Base-by-base conservation (phyloP, 257 asterid genomes). In the Haberlea rhodopensis region DNA sequence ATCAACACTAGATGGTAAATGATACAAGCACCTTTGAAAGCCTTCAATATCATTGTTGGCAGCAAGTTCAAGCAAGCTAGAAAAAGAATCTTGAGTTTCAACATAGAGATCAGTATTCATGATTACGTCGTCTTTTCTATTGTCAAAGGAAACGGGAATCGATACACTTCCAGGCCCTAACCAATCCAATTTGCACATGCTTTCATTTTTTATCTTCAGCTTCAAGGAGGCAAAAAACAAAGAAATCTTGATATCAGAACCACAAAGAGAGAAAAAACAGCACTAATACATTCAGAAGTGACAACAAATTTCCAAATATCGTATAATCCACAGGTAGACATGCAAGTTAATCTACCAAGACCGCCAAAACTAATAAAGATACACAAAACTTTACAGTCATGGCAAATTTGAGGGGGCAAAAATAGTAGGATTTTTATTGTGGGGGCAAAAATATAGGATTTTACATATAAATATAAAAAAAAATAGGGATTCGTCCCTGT, bases 11-110 rank as follows among this genome's bases (percentile, higher is more conserved):
- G 82, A 68, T 0, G 85, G 80, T 6, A 80, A 78, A 15, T 16
- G 69, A 6, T 76, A 85, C 2, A 73, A 65, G 37, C 54, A 78
- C 70, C 57, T 73, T 62, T 71, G 74, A 51, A 84, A 82, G 22
- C 80, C 84, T 32, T 73, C 87, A 5, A 84, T n/a, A 62, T 90
- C 95, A 66, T 90, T 79, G 80, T 84, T 84, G 57, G 97, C 91
- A 1, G 91, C 95, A 49, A 87, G 81, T 48, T 90, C 97, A 27
- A 90, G 90, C 75, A 87, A 65, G 78, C 85, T 79, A 37, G 77
- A 68, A 46, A 75, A 80, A 57, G 80, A 62, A 68, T 85, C 95
- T 60, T 80, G 81, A 19, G 82, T 79, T 74, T 85, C 86, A 59
- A 76, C 75, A 16, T 78, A 71, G 64, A 63, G 62, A 71, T 81